Evolutionary conservation across 2,329 filamentous ascomycete species (phyloP).

Genomic region (Hysterium pulicare): DNA sequence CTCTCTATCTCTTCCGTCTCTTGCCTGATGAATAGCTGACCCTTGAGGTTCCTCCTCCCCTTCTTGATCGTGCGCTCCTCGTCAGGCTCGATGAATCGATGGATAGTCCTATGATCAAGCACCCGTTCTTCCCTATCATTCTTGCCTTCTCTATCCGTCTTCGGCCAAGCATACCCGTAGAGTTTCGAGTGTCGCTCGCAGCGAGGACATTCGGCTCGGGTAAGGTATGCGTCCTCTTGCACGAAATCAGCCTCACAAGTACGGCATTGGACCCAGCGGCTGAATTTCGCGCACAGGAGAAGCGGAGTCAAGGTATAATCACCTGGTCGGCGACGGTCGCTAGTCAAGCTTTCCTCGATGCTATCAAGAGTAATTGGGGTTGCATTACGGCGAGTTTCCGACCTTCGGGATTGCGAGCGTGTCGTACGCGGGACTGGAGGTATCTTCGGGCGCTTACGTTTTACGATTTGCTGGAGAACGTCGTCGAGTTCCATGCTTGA

Average conservation of each 20-base stretch:
- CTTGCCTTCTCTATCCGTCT: slow-evolving; percentile 77
- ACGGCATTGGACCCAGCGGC: slow-evolving; percentile 83
- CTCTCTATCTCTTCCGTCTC: slow-evolving; percentile 6
- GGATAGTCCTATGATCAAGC: slow-evolving; percentile 80
- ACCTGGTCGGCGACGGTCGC: slow-evolving; percentile 37
- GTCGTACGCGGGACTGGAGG: slow-evolving; percentile 27
- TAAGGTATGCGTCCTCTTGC: slow-evolving; percentile 83
- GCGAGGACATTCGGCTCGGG: slow-evolving; percentile 78
- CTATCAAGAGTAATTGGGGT: slow-evolving; percentile 25
- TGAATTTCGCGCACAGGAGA: slow-evolving; percentile 71
- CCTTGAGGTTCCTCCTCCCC: slow-evolving; percentile 13
- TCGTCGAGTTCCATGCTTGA: slow-evolving; percentile 38
- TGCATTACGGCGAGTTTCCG: slow-evolving; percentile 22
- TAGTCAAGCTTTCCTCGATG: slow-evolving; percentile 17
- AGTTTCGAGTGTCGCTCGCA: slow-evolving; percentile 95
- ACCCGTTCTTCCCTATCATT: slow-evolving; percentile 67
- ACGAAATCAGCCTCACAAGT: slow-evolving; percentile 81
- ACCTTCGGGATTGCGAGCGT: slow-evolving; percentile 33
- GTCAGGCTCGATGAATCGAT: slow-evolving; percentile 76
- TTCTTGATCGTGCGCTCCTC: slow-evolving; percentile 48
- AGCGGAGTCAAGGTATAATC: slow-evolving; percentile 75
- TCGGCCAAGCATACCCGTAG: slow-evolving; percentile 94
- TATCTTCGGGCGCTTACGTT: slow-evolving; percentile 26
- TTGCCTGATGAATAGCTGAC: slow-evolving; percentile 1
- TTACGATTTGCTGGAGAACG: slow-evolving; percentile 32